phyloP scores from a whole-genome alignment of 2,329 filamentous ascomycete species.

The Akanthomyces muscarius region DNA sequence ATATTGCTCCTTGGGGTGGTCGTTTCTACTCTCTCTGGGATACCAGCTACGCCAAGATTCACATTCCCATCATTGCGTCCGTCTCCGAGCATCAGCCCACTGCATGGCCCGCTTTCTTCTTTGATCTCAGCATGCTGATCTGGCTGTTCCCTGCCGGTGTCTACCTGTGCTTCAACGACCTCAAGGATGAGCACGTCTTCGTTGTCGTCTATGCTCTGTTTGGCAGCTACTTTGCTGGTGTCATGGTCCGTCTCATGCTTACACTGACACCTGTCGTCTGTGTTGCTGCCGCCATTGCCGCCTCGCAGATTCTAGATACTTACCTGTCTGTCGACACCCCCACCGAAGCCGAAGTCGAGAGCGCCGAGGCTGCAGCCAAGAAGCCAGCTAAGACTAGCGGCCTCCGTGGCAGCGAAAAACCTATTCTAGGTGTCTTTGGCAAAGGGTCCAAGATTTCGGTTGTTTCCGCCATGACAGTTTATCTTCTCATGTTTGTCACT shows the following conservation, averaged over 20 bases:
- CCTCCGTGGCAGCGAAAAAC: constrained; percentile 67
- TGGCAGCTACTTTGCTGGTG: constrained; percentile 95
- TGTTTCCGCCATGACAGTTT: constrained; percentile 66
- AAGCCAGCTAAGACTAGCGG: constrained; percentile 49
- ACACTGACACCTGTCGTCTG: constrained; percentile 96
- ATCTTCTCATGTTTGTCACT: constrained; percentile 87
- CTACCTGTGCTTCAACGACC: constrained; percentile 93
- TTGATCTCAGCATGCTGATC: constrained; percentile 95
- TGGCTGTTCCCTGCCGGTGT: constrained; percentile 99
- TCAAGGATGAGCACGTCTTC: constrained; percentile 96
- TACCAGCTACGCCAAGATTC: constrained; percentile 93
- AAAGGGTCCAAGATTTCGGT: constrained; percentile 75
- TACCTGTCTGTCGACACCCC: constrained; percentile 70
- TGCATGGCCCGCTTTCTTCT: constrained; percentile 98
- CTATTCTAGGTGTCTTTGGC: constrained; percentile 79
- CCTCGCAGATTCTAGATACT: constrained; percentile 83
- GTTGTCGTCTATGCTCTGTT: constrained; percentile 96
- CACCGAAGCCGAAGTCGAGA: constrained; percentile 43
- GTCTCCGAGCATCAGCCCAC: constrained; percentile 99
- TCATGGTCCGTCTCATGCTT: constrained; percentile 99
- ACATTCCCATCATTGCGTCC: constrained; percentile 99
- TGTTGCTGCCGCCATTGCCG: constrained; percentile 82
- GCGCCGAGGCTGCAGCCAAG: constrained; percentile 53
- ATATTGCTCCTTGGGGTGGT: constrained; percentile 95
- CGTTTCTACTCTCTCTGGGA: constrained; percentile 99